Evolutionary conservation across 2,329 filamentous ascomycete species (phyloP).

Genomic region (Colletotrichum graminicola): DNA sequence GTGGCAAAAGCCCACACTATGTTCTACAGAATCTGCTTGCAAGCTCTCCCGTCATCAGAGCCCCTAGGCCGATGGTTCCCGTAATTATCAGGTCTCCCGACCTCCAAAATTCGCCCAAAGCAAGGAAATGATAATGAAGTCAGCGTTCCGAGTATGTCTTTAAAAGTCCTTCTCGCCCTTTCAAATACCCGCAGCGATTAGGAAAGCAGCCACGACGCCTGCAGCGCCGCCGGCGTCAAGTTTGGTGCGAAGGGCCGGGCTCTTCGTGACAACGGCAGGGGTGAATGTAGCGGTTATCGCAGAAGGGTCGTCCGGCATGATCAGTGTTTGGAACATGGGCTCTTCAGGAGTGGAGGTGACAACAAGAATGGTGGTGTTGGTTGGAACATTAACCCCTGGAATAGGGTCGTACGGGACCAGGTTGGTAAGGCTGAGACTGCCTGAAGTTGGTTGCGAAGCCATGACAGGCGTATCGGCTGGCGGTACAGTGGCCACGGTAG

Average conservation of each 20-base stretch:
- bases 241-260: slow-evolving; percentile 13
- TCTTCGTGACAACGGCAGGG: slow-evolving; percentile 31
- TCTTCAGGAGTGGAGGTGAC: slow-evolving; percentile 12
- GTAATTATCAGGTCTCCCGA: background rate
- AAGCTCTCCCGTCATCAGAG: slow-evolving; percentile 14
- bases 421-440: background rate
- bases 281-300: slow-evolving; percentile 3
- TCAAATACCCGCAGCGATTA: slow-evolving; percentile 24
- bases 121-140: slow-evolving; percentile 1
- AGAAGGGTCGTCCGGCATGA: slow-evolving; percentile 24
- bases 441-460: background rate
- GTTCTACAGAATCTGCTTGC: slow-evolving; percentile 31
- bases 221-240: background rate
- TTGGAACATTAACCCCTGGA: background rate
- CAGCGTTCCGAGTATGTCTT: background rate
- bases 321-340: slow-evolving; percentile 33
- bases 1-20: background rate
- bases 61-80: background rate
- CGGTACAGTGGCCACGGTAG: slow-evolving; percentile 12
- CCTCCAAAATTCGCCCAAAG: slow-evolving; percentile 38
- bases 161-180: background rate
- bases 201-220: background rate
- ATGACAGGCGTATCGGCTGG: background rate
- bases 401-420: slow-evolving; percentile 23
- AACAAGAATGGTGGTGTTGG: slow-evolving; percentile 17